Evolutionary conservation across 768 basidiomycete genomes (phyloP).

Genomic region (Mycena olivaceomarginata): DNA sequence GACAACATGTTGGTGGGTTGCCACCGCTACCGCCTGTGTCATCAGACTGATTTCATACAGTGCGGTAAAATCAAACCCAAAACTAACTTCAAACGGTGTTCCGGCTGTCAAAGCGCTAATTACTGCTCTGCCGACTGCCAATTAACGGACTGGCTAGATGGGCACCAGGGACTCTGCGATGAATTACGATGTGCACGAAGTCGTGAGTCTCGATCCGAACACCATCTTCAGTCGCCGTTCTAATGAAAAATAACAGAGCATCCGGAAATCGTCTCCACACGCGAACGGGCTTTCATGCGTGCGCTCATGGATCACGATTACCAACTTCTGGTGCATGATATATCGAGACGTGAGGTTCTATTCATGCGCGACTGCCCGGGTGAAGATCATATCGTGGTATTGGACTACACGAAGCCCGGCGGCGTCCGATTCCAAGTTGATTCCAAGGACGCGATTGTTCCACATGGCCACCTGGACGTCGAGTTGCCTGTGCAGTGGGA

Average conservation of each 20-base stretch:
- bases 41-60: not conserved
- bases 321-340: not conserved
- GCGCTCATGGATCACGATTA: conserved; percentile 5
- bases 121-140: conserved; percentile 5
- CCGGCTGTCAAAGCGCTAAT: not conserved
- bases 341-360: not conserved
- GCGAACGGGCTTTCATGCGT: conserved; percentile 20
- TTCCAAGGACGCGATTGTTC: not conserved
- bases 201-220: not conserved
- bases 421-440: conserved; percentile 2
- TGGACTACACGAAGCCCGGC: conserved; percentile 17
- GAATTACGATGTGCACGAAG: not conserved
- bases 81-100: not conserved
- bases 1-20: not conserved
- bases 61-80: not conserved
- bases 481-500: conserved; percentile 14
- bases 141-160: not conserved
- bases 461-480: not conserved
- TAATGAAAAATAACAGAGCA: not conserved
- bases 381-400: not conserved
- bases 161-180: not conserved
- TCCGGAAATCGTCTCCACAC: not conserved
- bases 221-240: not conserved
- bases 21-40: too few relatives aligned
- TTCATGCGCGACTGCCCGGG: conserved; percentile 16